Evolutionary conservation across 192 early-diverging fungal species (phyloP), one percentile per base, ranked within the genome.

Genomic region (Coemansia sp.): DNA sequence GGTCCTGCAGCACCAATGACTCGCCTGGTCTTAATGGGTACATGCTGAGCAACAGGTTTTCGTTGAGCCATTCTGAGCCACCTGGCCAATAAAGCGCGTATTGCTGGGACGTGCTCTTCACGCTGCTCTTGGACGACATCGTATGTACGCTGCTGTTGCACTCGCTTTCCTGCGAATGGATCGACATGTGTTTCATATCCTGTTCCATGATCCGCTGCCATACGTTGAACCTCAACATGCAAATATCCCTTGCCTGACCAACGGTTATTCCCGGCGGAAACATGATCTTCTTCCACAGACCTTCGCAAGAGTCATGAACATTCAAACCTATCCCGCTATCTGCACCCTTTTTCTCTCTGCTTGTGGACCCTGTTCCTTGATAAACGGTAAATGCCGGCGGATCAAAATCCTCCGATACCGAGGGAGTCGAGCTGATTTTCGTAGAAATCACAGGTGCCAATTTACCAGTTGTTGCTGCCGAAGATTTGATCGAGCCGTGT

Each of bases 161-260:
- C 3, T 39, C 54, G 7, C 4, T 32, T 7, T 18, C 63, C 22
- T 12, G 38, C 3, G 34, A n/a, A 39, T 41, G 66, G 65, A 39
- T 11, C 43, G 61, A 8, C 20, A 38, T 32, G 3, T 35, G 18
- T 8, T 63, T 38, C 43, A 66, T 66, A 6, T 72, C 70, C 51
- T 63, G 63, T 22, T 66, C 65, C 71, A 81, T 70, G 22, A 81
- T 39, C 0, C 66, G 70, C 38, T 69, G 73, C 84, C 84, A 85
- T 8, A 83, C 72, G 36, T 72, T 81, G 60, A 78, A 85, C 69
- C 77, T 56, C 55, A 85, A 65, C 76, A 85, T 78, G 62, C 79
- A 85, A 9, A 85, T 66, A 18, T 85, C 84, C 0, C 76, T 66
- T 17, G 84, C 84, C 68, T 85, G 84, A 8, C 71, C 72, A 1